Base-by-base conservation (phyloP, 176 grass and related monocot species). In the Carex cristatella region DNA sequence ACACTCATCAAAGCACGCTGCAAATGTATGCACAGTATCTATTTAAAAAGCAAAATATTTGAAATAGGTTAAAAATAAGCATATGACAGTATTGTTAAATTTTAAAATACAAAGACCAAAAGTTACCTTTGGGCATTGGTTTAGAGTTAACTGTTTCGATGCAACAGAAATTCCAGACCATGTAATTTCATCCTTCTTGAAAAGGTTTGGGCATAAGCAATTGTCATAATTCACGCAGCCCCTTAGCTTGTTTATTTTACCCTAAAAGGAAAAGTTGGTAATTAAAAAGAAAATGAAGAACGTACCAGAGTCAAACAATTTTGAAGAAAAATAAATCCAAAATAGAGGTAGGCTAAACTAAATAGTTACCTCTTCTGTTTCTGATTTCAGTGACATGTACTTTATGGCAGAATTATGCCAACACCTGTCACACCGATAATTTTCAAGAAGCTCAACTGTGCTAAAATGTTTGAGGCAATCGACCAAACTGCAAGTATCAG, bases 21-120 rank as follows among this genome's bases (percentile, higher is more conserved):
- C 75, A 99, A 84, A 91, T 99, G 93, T 79, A 99, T 90, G 90
- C 96, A 95, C 83, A 94, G 35, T 84, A 94, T 92, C 96, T 95
- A 79, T 33, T 81, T 69, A 51, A 84, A 27, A 44, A 87, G 55
- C 85, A 79, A 51, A 83, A 77, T 60, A 81, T 30, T 33, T 18
- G n/a, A 88, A 37, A 64, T 53, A 56, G 82, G 44, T 84, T 59
- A 62, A 87, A 63, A 54, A 37, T 23, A 66, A 28, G 82, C 7
- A 87, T 42, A 59, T 57, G 85, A 83, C 61, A 55, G 61, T 74
- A 58, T 2, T 80, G 62, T 9, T 87, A 54, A 80, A n/a, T 27
- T 65, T 61, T 55, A 32, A 86, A 0, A 55, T 49, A 66, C 44
- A 88, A 32, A 76, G 55, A 27, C 10, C 44, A 44, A 8, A 78